A percentile compares a stretch with the other conserved stretches of the same genome.
These are phyloP conservation scores for Blastocystis sp. DNA, from an alignment of 352 stramenopile species.

Conservation along the genomic window DNA sequence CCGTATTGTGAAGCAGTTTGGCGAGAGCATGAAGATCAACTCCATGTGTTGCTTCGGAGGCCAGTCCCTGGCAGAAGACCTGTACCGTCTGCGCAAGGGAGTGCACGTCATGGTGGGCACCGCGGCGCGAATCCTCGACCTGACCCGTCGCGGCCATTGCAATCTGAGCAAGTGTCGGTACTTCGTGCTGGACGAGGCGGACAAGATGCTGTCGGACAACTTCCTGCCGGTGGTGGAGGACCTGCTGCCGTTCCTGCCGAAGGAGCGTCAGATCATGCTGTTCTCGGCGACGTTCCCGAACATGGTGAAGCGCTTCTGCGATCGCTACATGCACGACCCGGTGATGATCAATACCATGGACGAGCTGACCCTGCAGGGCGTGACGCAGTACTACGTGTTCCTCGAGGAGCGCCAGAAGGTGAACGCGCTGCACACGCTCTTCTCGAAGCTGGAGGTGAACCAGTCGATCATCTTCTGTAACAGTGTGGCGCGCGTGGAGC, in stretches of 20 bases:
- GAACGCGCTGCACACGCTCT: conserved; percentile 98
- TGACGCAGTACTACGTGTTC: conserved; percentile 99
- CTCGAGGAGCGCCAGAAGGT: conserved; percentile 98
- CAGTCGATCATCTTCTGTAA: conserved; percentile 99
- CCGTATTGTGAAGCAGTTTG: conserved; percentile 92
- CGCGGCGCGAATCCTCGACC: conserved; percentile 93
- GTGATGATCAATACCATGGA: conserved; percentile 99
- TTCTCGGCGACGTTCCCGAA: conserved; percentile 99
- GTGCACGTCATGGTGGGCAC: conserved; percentile 98
- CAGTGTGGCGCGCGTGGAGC: conserved; percentile 96
- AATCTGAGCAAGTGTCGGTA: conserved; percentile 92
- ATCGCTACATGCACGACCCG: conserved; percentile 93
- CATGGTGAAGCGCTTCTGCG: conserved; percentile 96
- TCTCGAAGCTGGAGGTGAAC: conserved; percentile 97
- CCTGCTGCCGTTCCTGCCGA: conserved; percentile 87
- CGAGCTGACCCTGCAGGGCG: conserved; percentile 94
- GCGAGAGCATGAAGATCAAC: conserved; percentile 91
- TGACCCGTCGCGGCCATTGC: conserved; percentile 94
- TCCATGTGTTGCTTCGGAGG: conserved; percentile 97
- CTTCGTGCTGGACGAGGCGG: conserved; percentile 98
- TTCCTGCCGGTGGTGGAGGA: conserved; percentile 96
- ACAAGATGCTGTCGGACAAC: conserved; percentile 96
- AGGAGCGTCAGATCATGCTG: conserved; percentile 94
- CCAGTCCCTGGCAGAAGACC: conserved; percentile 97
- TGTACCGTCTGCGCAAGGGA: conserved; percentile 97